Evolutionary conservation across 306 rosid species (phyloP), one percentile per base, ranked within the genome.

Genomic region (Rubus idaeus): DNA sequence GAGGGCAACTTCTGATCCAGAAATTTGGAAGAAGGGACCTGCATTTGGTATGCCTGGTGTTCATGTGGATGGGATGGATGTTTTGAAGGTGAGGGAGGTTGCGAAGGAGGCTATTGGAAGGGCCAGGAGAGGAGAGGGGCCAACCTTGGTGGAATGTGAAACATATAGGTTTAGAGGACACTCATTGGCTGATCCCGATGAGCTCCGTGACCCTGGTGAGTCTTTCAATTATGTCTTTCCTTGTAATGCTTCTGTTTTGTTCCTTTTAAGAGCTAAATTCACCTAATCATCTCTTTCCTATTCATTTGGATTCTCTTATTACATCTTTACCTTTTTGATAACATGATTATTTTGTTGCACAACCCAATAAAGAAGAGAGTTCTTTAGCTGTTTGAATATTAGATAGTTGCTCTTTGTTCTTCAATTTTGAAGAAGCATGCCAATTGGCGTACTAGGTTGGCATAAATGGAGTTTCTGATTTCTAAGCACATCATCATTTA

Each of bases 191-290:
- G 99, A 96, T 81, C 99, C 99, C 1, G 99, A 96, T 78, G 99
- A 96, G 91, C 99, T 96, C 66, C 99, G 99, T 85, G 97, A 96
- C 94, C 96, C 97, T 23, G 93, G 99, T 96, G 55, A 88, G 97
- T 83, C 64, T 73, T 77, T 83, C 39, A 61, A 46, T 78, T 62
- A 26, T 76, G 12, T 53, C 60, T 61, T 80, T 72, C 64, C 46
- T 53, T 26, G 23, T 61, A 62, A 70, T 70, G 35, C 61, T 64
- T 21, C 50, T 73, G 73, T 68, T 3, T 46, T 74, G 30, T 74
- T 57, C 60, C 37, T 77, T 76, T 40, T 10, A 40, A 37, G 18
- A 51, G 58, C 62, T 71, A 49, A 70, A 11, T 23, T 26, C 5
- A 18, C 21, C 12, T 1, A 17, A 37, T 13, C 52, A n/a, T 68